These are phyloP conservation scores for Rhizophagus clarus DNA, from an alignment of 192 early-diverging fungal species.

Conservation along the genomic window DNA sequence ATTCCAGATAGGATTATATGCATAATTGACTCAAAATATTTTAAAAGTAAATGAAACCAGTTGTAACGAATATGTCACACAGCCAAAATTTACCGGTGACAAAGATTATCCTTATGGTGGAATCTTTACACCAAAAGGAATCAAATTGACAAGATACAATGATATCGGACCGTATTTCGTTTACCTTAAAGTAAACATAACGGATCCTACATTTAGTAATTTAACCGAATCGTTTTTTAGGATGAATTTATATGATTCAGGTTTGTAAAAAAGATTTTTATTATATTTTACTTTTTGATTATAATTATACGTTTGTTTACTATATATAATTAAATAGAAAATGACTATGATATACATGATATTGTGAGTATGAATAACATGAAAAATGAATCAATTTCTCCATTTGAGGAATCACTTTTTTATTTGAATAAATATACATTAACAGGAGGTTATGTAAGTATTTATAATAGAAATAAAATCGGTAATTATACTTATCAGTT, in stretches of 20 bases:
- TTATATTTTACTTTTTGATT: background rate
- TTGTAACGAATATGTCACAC: background rate
- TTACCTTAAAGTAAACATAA: background rate
- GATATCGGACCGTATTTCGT: background rate
- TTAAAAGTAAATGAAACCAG: background rate
- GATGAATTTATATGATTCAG: background rate
- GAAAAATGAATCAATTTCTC: background rate
- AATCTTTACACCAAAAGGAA: background rate
- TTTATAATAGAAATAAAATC: too few species aligned
- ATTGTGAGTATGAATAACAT: too few species aligned
- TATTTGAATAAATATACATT: background rate
- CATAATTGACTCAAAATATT: background rate
- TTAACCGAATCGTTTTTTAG: background rate
- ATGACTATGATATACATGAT: background rate
- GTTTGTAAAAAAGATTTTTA: background rate
- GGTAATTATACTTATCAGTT: too few species aligned
- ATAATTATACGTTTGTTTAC: too few species aligned
- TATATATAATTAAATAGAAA: background rate
- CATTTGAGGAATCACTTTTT: background rate
- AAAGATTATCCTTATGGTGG: background rate
- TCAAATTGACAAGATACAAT: background rate
- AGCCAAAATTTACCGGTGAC: background rate
- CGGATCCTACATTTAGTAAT: background rate
- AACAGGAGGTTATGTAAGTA: background rate
- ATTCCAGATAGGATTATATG: background rate